Percentiles rank a stretch among this genome's conserved stretches.
phyloP scores from a whole-genome alignment of 2,329 filamentous ascomycete genomes.

The Chaetomiaceae sp. region DNA sequence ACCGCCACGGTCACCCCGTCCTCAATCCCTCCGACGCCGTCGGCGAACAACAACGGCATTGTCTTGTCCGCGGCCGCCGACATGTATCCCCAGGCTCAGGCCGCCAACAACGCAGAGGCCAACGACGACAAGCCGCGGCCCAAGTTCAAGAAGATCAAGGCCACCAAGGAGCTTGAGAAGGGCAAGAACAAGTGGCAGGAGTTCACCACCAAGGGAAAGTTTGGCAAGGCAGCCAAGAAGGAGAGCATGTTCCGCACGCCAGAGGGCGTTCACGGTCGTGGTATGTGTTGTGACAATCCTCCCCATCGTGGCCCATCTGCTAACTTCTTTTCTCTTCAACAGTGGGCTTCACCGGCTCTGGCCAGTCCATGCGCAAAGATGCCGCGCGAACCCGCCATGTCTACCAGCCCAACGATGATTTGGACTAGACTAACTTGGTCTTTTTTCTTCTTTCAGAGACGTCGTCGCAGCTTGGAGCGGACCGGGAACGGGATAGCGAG shows the following conservation, averaged over 20 bases:
- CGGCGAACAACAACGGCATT: constrained; percentile 42
- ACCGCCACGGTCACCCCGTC: constrained; percentile 7
- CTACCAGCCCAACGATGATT: constrained; percentile 71
- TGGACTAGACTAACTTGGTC: constrained; percentile 50
- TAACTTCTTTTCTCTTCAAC: constrained; percentile 6
- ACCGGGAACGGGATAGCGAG: not conserved
- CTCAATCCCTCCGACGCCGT: constrained; percentile 39
- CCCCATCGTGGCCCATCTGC: not conserved
- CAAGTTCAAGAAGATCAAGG: constrained; percentile 85
- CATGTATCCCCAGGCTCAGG: constrained; percentile 53
- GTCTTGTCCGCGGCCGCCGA: constrained; percentile 54
- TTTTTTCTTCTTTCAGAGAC: constrained; percentile 18
- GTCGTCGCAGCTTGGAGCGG: constrained; percentile 3
- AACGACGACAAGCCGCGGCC: constrained; percentile 70
- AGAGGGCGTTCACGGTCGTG: constrained; percentile 78
- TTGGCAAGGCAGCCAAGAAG: constrained; percentile 66
- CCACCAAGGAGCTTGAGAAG: constrained; percentile 84
- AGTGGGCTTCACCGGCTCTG: constrained; percentile 97
- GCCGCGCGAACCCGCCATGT: constrained; percentile 75
- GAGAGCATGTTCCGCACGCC: constrained; percentile 97
- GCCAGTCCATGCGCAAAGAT: constrained; percentile 94
- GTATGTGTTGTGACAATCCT: constrained; percentile 44
- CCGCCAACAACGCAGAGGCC: constrained; percentile 45
- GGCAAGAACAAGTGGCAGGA: constrained; percentile 94
- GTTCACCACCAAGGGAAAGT: constrained; percentile 74